Base-by-base conservation (phyloP, 495 filamentous ascomycete species). In the Neurospora sp. region DNA sequence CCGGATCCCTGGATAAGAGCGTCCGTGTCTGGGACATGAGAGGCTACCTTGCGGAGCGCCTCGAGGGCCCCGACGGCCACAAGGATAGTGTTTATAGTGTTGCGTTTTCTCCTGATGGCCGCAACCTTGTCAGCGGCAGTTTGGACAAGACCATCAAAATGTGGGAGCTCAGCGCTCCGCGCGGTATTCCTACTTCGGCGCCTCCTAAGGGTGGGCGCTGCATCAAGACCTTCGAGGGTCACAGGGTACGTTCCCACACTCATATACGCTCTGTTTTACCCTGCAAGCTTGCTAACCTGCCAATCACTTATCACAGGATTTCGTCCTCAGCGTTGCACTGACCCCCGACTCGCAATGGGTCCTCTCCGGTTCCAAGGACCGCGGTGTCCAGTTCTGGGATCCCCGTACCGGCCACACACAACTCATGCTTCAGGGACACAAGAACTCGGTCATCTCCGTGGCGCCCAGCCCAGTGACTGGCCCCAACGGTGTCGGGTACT, bases 141-240 rank as follows among this genome's bases (percentile, higher is more conserved):
- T 84, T 97, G 75, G 93, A 97, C 81, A 95, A 94, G 87, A 96
- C 93, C 4, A 97, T 97, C 85, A 97, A 97, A 86, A 92, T 96
- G 87, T 97, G 93, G 93, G 93, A 97, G 82, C 86, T 97, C 48
- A 88, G 86, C 37, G 88, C 91, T 38, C 88, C 92, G 69, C 87
- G 92, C 73, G 89, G 89, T 69, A 85, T 90, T 71, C 84, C 87
- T 48, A 3, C 24, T 21, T 39, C 75, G 76, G 72, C 85, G 62
- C 87, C 87, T 69, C 84, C 89, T 45, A 93, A 92, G 86, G 89
- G 91, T 69, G 92, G 93, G 71, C 89, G 93, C 78, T 95, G 94
- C 81, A 87, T 93, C 73, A 92, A 92, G 80, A 97, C 93, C 3
- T 96, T 96, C 78, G 93, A 97, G 79, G 93, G 93, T 73, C 93